Conservation (phyloP, 1,139 yeast genomes). For the Kodamaea fungicola region DNA sequence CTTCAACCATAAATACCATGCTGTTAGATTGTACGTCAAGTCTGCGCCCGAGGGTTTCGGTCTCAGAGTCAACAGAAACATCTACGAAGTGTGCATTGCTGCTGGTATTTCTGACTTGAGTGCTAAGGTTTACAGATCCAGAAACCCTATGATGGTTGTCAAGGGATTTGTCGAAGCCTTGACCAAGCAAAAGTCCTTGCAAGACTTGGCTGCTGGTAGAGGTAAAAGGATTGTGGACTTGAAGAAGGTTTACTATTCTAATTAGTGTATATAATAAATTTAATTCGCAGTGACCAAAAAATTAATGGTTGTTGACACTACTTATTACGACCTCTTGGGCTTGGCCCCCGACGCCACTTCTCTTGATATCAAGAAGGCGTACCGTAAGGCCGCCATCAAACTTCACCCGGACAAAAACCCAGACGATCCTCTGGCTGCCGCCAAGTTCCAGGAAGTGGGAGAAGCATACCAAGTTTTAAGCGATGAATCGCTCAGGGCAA, state of each 20-base stretch:
- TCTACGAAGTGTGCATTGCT: constrained; percentile 88
- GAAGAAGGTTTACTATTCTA: constrained; percentile 80
- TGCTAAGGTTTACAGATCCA: constrained; percentile 86
- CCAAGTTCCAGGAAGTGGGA: constrained; percentile 63
- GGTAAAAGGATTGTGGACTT: constrained; percentile 95
- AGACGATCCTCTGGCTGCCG: constrained; percentile 75
- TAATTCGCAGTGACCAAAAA: not conserved
- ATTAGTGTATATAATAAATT: not conserved
- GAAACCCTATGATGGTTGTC: constrained; percentile 93
- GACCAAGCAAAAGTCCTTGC: constrained; percentile 73
- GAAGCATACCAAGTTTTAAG: constrained; percentile 84
- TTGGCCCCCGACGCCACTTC: constrained; percentile 70
- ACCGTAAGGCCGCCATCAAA: constrained; percentile 80
- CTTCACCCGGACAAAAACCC: constrained; percentile 98
- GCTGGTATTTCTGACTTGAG: constrained; percentile 94
- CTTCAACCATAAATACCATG: constrained; percentile 79
- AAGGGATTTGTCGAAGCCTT: constrained; percentile 89
- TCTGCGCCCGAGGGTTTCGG: constrained; percentile 96
- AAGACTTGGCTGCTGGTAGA: constrained; percentile 85
- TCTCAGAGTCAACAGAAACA: constrained; percentile 83
- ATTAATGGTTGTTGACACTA: constrained; percentile 86
- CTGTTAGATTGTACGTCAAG: constrained; percentile 76
- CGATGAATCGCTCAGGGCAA: constrained; percentile 66
- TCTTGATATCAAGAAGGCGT: constrained; percentile 86
- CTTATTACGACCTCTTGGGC: constrained; percentile 78